A percentile compares a stretch with the other conserved stretches of the same genome.
phyloP scores from a whole-genome alignment of 1,139 yeast genomes.

The Yamadazyma sp. region DNA sequence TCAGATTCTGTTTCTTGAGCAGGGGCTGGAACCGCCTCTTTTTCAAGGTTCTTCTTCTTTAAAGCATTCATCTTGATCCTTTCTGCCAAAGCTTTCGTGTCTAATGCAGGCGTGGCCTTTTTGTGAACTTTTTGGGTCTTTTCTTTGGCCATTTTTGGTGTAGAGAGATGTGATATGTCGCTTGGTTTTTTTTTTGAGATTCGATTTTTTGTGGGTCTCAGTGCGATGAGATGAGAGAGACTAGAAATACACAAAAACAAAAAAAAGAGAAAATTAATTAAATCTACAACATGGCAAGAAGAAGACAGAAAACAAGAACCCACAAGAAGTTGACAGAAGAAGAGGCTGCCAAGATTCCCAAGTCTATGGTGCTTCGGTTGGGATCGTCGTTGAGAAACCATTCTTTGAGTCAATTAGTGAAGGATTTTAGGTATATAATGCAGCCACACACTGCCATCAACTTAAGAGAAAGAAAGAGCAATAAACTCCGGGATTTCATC shows the following conservation, averaged over 20 bases:
- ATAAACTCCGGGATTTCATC: constrained; percentile 83
- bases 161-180: background rate
- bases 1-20: background rate
- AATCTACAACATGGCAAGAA: constrained; percentile 34
- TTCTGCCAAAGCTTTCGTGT: constrained; percentile 36
- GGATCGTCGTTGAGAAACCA: constrained; percentile 81
- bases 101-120: constrained; percentile 5
- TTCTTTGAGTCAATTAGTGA: constrained; percentile 78
- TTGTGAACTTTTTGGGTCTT: constrained; percentile 3
- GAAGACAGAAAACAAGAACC: constrained; percentile 75
- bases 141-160: constrained; percentile 4
- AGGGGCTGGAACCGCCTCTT: constrained; percentile 12
- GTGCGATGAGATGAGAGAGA: constrained; percentile 10
- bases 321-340: constrained; percentile 70
- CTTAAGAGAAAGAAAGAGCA: constrained; percentile 81
- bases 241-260: background rate
- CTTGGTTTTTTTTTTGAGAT: background rate
- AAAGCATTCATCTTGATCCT: constrained; percentile 58
- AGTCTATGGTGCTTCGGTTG: constrained; percentile 88
- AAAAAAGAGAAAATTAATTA: too few relatives aligned
- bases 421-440: constrained; percentile 87
- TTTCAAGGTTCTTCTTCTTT: constrained; percentile 22
- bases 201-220: background rate
- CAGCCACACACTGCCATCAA: constrained; percentile 95
- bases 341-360: constrained; percentile 73